Base-by-base conservation (phyloP, 345 rosid species). In the Murraya paniculata region DNA sequence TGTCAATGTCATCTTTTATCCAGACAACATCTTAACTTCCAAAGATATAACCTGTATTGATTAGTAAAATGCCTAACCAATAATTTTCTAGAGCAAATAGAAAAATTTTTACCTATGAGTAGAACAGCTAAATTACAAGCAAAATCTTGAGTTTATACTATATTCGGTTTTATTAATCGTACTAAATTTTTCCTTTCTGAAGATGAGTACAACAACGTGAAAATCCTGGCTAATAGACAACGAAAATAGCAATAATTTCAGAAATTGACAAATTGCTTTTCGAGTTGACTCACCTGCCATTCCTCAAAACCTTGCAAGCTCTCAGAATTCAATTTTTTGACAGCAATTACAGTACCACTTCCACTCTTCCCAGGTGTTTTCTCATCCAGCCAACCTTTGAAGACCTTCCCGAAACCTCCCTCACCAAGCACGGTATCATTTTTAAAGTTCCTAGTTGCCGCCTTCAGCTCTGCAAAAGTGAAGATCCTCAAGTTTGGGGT, bases 351-450 rank as follows among this genome's bases (percentile, higher is more conserved):
- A 57, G 90, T 88, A 67, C 89, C 95, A 68, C 33, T 89, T 75
- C 87, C 94, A 28, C 30, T 82, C 82, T 83, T 95, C 22, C 91
- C 92, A 0, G 89, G 56, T 0, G 33, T 69, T 78, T 88, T 93
- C 36, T 92, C 93, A 30, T 95, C 98, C 71, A 95, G 89, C 97
- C 97, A 93, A 56, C 98, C 98, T 81, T 93, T 95, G 76, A 82
- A 95, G 72, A 95, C 98, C 84, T 86, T 88, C n/a, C 98, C 98
- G 38, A 95, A 95, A 6, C 98, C 97, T 28, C 99, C 98, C 70
- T 95, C 98, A 4, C 99, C 97, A 50, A 93, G 96, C 73, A 95
- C 85, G 6, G 87, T 90, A 77, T 91, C 97, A 61, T 91, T 66
- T 82, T 74, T 87, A 86, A 95, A 93, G 81, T 83, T 88, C 89